Conservation (phyloP, 768 basidiomycete species). For the Nevesoporus exiguus region DNA sequence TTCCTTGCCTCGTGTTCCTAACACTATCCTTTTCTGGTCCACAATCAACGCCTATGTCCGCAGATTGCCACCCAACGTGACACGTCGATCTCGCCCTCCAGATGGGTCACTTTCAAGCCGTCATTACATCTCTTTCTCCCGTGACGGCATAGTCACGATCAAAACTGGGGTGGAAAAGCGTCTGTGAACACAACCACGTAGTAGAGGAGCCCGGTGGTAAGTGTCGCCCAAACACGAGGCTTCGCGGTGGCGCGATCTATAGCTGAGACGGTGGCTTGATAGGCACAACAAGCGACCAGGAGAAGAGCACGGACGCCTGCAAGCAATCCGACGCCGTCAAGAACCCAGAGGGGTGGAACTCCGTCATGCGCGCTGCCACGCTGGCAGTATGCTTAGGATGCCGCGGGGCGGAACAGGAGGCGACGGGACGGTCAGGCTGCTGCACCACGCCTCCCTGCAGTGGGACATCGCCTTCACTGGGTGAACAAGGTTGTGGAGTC, state of each 20-base stretch:
- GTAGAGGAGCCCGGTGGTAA: not conserved
- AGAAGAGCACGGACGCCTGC: conserved; percentile 5
- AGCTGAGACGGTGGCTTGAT: conserved; percentile 21
- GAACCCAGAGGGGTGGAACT: conserved; percentile 14
- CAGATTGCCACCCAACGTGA: conserved; percentile 14
- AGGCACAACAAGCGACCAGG: not conserved
- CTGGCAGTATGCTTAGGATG: conserved; percentile 1
- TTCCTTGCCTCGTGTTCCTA: conserved; percentile 17
- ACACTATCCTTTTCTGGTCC: conserved; percentile 9
- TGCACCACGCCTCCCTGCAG: not conserved
- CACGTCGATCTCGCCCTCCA: conserved; percentile 21
- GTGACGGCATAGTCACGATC: conserved; percentile 17
- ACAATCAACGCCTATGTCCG: conserved; percentile 22
- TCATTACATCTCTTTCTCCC: conserved; percentile 3
- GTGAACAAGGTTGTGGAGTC: not conserved
- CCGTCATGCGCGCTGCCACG: conserved; percentile 10
- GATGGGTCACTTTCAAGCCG: not conserved
- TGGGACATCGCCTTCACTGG: not conserved
- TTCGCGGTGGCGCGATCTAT: conserved; percentile 6
- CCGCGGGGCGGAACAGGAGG: conserved; percentile 15
- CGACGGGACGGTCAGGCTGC: not conserved
- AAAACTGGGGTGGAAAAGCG: conserved; percentile 4
- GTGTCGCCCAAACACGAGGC: not conserved
- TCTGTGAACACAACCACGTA: conserved; percentile 4
- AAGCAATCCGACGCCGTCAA: conserved; percentile 12